Evolutionary conservation across 1,139 yeast genomes (phyloP).

Genomic region (Pichia sorboxylosa): DNA sequence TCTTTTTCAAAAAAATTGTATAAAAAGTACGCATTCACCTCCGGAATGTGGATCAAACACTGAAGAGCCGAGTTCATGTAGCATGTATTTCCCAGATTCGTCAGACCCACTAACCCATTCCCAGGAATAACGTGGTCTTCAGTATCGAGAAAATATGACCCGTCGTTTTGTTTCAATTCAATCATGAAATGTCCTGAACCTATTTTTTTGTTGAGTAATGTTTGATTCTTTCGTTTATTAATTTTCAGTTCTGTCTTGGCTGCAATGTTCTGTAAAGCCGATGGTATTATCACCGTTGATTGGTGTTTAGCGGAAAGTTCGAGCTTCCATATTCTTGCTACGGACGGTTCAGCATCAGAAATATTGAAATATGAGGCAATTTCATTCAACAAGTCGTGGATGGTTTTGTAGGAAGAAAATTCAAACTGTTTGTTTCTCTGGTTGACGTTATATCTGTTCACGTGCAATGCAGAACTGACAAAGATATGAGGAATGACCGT

Average conservation of each 20-base stretch:
- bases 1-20: constrained; percentile 54
- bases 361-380: constrained; percentile 21
- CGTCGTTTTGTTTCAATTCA: constrained; percentile 18
- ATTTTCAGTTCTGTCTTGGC: constrained; percentile 12
- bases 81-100: constrained; percentile 86
- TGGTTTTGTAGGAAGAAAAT: constrained; percentile 13
- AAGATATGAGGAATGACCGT: constrained; percentile 41
- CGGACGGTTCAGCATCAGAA: constrained; percentile 7
- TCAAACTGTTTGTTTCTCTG: constrained; percentile 3
- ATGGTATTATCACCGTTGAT: constrained; percentile 14
- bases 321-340: constrained; percentile 18
- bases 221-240: constrained; percentile 10
- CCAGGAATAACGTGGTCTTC: constrained; percentile 20
- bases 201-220: constrained; percentile 11
- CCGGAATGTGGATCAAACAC: constrained; percentile 81
- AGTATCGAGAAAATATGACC: constrained; percentile 16
- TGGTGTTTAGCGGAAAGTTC: constrained; percentile 6
- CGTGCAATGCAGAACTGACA: constrained; percentile 18
- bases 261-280: constrained; percentile 9
- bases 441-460: constrained; percentile 14
- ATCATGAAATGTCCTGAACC: constrained; percentile 15
- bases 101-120: constrained; percentile 52
- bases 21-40: constrained; percentile 62
- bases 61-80: constrained; percentile 96
- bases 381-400: constrained; percentile 14